Evolutionary conservation across 2,329 filamentous ascomycete genomes (phyloP).

Genomic region (Epicoccum nigrum): DNA sequence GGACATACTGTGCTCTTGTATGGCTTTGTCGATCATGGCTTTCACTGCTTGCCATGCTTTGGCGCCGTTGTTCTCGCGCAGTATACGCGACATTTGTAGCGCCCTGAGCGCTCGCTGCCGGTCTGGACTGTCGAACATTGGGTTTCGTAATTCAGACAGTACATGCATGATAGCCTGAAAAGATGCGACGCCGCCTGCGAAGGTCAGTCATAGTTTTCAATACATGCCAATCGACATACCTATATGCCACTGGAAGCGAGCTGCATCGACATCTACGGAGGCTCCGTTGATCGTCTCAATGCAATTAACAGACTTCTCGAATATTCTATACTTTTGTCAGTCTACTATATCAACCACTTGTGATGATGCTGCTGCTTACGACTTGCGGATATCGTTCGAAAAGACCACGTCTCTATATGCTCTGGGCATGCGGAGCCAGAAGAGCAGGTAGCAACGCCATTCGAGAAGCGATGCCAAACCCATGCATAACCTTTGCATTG

Average conservation of each 20-base stretch:
- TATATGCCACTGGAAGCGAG: slow-evolving; percentile 49
- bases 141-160: slow-evolving; percentile 47
- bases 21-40: slow-evolving; percentile 47
- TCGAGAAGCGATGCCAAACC: slow-evolving; percentile 43
- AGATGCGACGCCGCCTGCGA: slow-evolving; percentile 38
- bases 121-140: slow-evolving; percentile 44
- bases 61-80: slow-evolving; percentile 43
- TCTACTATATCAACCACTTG: background rate
- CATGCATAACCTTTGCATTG: slow-evolving; percentile 40
- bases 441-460: slow-evolving; percentile 47
- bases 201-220: slow-evolving; percentile 13
- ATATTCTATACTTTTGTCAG: slow-evolving; percentile 36
- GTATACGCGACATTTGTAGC: slow-evolving; percentile 38
- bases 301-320: slow-evolving; percentile 47
- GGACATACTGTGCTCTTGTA: slow-evolving; percentile 31
- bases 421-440: slow-evolving; percentile 49
- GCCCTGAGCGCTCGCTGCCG: slow-evolving; percentile 44
- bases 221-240: slow-evolving; percentile 20
- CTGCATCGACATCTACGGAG: slow-evolving; percentile 43
- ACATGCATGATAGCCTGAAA: slow-evolving; percentile 49
- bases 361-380: slow-evolving; percentile 26
- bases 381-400: slow-evolving; percentile 42
- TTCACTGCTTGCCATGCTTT: slow-evolving; percentile 48
- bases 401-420: slow-evolving; percentile 47
- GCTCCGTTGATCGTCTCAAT: slow-evolving; percentile 47